phyloP scores from a whole-genome alignment of 805 yeast genomes.

The Cyberlindnera americana region DNA sequence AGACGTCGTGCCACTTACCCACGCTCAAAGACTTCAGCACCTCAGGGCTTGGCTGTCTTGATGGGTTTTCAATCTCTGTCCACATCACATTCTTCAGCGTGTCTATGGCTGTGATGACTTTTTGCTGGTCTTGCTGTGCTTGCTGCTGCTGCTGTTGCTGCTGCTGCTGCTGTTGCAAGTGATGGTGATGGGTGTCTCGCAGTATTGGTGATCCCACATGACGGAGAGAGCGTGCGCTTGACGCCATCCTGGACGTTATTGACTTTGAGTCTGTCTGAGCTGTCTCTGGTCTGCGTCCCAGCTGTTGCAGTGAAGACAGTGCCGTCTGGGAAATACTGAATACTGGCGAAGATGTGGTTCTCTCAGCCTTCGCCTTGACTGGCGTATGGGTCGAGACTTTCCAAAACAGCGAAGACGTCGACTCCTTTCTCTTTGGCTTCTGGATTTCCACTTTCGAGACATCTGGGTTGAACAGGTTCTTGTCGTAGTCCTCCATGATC shows the following conservation, averaged over 20 bases:
- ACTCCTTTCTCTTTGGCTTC: constrained; percentile 12
- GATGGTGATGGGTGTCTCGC: constrained; percentile 5
- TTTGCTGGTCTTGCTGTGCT: constrained; percentile 11
- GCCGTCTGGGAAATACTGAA: constrained; percentile 23
- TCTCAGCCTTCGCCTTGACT: constrained; percentile 21
- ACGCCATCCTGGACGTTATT: constrained; percentile 2
- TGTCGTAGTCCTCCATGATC: constrained; percentile 69
- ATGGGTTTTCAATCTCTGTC: constrained; percentile 74
- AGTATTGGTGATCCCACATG: constrained; percentile 1
- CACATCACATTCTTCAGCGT: constrained; percentile 35
- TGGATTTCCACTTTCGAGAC: constrained; percentile 12
- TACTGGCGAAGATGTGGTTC: constrained; percentile 12
- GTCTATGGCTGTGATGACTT: constrained; percentile 18
- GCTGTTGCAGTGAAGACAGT: constrained; percentile 17
- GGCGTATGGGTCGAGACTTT: constrained; percentile 22
- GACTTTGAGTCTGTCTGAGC: background rate
- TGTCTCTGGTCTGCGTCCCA: constrained; percentile 12
- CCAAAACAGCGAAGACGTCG: constrained; percentile 21
- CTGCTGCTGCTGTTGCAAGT: constrained; percentile 14
- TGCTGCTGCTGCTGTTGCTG: constrained; percentile 16
- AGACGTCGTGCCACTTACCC: constrained; percentile 90
- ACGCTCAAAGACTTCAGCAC: constrained; percentile 54
- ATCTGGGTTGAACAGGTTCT: constrained; percentile 40
- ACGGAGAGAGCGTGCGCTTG: constrained; percentile 3
- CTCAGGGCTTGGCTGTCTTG: constrained; percentile 56